Conservation (phyloP, 306 rosid genomes). For the Glycyrrhiza uralensis region DNA sequence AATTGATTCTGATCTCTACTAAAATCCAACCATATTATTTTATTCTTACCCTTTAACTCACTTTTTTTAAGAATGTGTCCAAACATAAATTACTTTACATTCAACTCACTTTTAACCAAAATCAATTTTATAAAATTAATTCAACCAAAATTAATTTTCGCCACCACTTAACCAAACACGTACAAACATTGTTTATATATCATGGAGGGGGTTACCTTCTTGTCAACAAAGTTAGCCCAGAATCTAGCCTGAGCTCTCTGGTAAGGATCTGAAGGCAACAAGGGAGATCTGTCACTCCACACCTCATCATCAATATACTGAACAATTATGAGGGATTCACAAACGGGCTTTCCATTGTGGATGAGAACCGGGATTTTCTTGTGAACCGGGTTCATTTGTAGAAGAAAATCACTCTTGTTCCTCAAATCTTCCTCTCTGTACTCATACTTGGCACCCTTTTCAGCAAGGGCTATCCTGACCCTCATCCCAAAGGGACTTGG, state of each 20-base stretch:
- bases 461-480: conserved; percentile 30
- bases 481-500: conserved; percentile 38
- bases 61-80: too few relatives aligned
- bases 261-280: conserved; percentile 38
- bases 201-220: conserved; percentile 31
- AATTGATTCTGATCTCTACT: too few relatives aligned
- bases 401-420: conserved; percentile 29
- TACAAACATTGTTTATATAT: too few relatives aligned
- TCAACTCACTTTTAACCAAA: too few relatives aligned
- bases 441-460: conserved; percentile 34
- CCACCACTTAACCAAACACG: too few relatives aligned
- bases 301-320: conserved; percentile 43
- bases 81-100: too few relatives aligned
- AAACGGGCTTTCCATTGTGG: conserved; percentile 38
- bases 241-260: conserved; percentile 31
- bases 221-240: conserved; percentile 36
- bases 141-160: too few relatives aligned
- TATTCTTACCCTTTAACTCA: too few relatives aligned
- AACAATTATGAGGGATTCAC: conserved; percentile 35
- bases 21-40: too few relatives aligned
- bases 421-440: conserved; percentile 24
- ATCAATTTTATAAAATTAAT: too few relatives aligned
- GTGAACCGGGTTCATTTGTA: conserved; percentile 42
- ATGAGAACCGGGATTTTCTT: conserved; percentile 46
- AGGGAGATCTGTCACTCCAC: conserved; percentile 28